These are phyloP conservation scores for Jaapia argillacea DNA, from an alignment of 768 basidiomycete genomes.

Conservation along the genomic window DNA sequence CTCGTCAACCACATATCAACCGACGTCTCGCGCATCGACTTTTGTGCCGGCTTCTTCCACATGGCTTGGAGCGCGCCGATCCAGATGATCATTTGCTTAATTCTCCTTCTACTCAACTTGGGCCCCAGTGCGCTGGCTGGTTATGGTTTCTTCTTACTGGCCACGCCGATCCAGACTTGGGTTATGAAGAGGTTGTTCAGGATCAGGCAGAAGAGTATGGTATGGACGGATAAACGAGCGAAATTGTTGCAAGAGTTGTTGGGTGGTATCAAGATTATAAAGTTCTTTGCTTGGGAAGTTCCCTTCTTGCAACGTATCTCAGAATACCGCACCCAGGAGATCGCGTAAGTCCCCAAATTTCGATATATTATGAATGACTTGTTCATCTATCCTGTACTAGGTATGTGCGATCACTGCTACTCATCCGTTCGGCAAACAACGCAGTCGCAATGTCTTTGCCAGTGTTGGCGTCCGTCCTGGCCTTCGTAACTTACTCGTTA, in stretches of 20 bases:
- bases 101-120: constrained; percentile 63
- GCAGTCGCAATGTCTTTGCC: constrained; percentile 67
- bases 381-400: constrained; percentile 19
- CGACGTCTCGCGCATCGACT: constrained; percentile 87
- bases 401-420: constrained; percentile 55
- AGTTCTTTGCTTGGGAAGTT: constrained; percentile 82
- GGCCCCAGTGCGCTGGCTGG: constrained; percentile 50
- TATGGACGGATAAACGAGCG: constrained; percentile 85
- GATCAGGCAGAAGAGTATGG: constrained; percentile 66
- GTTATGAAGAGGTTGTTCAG: constrained; percentile 68
- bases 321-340: constrained; percentile 62
- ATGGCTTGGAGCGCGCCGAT: constrained; percentile 73
- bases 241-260: constrained; percentile 86
- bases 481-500: constrained; percentile 69
- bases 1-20: constrained; percentile 92
- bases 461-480: constrained; percentile 65
- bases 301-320: constrained; percentile 72
- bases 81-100: constrained; percentile 68
- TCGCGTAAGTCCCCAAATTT: constrained; percentile 34
- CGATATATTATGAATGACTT: too few species aligned
- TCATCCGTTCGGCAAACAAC: constrained; percentile 57
- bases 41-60: constrained; percentile 72
- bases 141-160: constrained; percentile 54
- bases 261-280: constrained; percentile 86
- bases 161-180: constrained; percentile 61